A percentile compares a stretch with the other conserved stretches of the same genome.
phyloP scores from a whole-genome alignment of 306 rosid species.

The Leucaena leucocephala region DNA sequence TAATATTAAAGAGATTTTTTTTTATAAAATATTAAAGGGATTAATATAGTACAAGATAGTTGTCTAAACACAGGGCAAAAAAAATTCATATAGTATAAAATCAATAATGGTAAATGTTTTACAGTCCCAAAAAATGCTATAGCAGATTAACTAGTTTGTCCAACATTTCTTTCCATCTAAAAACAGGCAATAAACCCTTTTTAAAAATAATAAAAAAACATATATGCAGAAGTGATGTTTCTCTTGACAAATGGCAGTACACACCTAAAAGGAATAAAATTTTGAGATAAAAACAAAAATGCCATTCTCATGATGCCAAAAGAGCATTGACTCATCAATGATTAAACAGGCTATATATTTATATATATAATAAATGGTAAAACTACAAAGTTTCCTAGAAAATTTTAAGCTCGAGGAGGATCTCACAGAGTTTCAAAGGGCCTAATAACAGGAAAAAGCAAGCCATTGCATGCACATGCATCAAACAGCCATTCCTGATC shows the following conservation, averaged over 20 bases:
- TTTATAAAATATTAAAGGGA: too few relatives aligned
- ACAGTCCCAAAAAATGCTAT: too few relatives aligned
- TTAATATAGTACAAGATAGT: too few relatives aligned
- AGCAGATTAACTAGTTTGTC: background rate
- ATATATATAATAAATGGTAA: constrained; percentile 8
- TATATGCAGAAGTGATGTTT: background rate
- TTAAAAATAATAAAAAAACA: background rate
- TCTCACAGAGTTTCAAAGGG: background rate
- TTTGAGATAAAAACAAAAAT: background rate
- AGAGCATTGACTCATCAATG: background rate
- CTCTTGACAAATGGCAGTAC: background rate
- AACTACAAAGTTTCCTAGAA: constrained; percentile 24
- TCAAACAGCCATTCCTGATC: constrained; percentile 33
- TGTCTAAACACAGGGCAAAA: too few relatives aligned
- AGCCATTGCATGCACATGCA: constrained; percentile 41
- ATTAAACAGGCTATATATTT: constrained; percentile 11
- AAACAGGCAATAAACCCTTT: background rate
- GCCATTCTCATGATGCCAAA: background rate
- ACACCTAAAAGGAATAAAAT: background rate
- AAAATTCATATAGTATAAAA: too few relatives aligned
- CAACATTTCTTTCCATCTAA: background rate
- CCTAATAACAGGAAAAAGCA: constrained; percentile 33
- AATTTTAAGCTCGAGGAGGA: background rate
- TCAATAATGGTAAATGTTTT: background rate
- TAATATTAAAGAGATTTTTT: too few relatives aligned